Base-by-base conservation (phyloP, 2,329 filamentous ascomycete genomes). In the Ceratocystis albifundus region DNA sequence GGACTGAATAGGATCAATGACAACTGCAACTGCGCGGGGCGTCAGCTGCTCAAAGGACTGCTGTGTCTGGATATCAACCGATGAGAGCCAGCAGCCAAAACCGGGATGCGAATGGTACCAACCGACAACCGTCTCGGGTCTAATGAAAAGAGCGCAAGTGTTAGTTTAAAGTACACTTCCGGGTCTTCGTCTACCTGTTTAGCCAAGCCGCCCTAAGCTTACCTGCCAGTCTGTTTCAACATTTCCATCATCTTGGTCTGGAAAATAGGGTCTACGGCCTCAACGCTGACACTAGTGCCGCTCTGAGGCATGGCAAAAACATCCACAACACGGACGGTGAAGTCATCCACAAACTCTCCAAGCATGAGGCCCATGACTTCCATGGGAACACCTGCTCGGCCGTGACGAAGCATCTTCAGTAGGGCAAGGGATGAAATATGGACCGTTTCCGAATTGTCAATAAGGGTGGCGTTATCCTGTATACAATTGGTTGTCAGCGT, bases 171-270 rank as follows among this genome's bases (percentile, higher is more conserved):
- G 48, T 20, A 6, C 2, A 8, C n/a, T 59, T 3, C 17, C 17
- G 20, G 22, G 1, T 10, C 22, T 25, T 1, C 2, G 22, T 36
- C 22, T n/a, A 17, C 17, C 22, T 32, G 8, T 4, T 46, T 28
- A 62, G 48, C 17, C 57, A 6, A 22, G 59, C 63, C 12, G 25
- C 32, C 7, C 5, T 20, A 62, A 57, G 70, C 84, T 72, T 80
- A 95, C 90, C 94, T 84, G 78, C 94, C 94, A 67, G 94, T 99
- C 81, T 99, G 94, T 74, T 89, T 84, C 75, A 99, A 81, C 94
- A 99, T 97, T 76, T 99, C 94, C 94, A 99, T 99, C 94, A 99
- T 99, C 83, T 96, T 99, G 73, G 91, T 96, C 80, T 99, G 94
- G 77, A 99, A 99, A 44, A 99, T 94, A 8, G 92, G 91, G 75